phyloP scores from a whole-genome alignment of 306 rosid genomes.

The Luffa aegyptiaca region DNA sequence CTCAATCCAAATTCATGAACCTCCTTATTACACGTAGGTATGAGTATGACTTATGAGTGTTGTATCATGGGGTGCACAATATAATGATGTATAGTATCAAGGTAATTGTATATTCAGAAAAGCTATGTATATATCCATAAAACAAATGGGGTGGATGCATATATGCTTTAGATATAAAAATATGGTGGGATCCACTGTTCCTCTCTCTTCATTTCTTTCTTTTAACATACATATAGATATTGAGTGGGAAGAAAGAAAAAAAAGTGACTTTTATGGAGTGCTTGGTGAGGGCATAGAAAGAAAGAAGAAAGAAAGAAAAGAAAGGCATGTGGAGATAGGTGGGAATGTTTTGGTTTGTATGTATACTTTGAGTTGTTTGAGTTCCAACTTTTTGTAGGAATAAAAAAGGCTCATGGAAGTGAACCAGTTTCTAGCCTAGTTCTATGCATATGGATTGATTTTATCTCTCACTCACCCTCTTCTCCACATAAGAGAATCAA shows the following conservation, averaged over 20 bases:
- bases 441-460: too few species aligned
- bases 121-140: neutral
- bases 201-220: neutral
- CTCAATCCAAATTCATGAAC: neutral
- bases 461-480: too few species aligned
- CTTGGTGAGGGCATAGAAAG: neutral
- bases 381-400: neutral
- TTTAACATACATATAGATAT: neutral
- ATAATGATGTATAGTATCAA: neutral
- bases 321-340: neutral
- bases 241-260: neutral
- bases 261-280: neutral
- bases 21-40: too few species aligned
- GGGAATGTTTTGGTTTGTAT: neutral
- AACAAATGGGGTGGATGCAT: neutral
- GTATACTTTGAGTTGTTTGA: neutral
- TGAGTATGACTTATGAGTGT: neutral
- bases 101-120: neutral
- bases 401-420: neutral
- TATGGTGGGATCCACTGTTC: neutral
- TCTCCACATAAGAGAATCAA: too few species aligned
- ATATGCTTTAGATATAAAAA: neutral
- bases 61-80: neutral
- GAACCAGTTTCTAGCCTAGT: too few species aligned
- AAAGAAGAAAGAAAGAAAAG: neutral